Base-by-base conservation (phyloP, 345 rosid genomes). In the Kernera saxatilis region DNA sequence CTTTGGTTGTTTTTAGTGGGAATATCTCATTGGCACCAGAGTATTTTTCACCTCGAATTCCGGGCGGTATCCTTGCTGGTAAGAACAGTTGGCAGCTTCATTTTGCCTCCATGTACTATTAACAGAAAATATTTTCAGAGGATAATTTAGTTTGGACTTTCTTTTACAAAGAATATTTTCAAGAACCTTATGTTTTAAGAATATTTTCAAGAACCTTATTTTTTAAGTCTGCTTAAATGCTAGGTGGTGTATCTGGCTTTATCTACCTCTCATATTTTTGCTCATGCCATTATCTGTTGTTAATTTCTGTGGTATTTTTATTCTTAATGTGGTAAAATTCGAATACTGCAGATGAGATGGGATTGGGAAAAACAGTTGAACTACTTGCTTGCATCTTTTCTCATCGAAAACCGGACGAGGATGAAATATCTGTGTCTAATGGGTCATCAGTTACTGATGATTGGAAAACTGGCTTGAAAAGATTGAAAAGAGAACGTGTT, bases 21-120 rank as follows among this genome's bases (percentile, higher is more conserved):
- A 87, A 74, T 79, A 71, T 93, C 70, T 85, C 96, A n/a, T 60
- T 87, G 78, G 50, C 32, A 8, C 83, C 79, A 19, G 90, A 89
- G 71, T 52, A 76, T 57, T 71, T 82, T 69, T 69, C 91, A 43
- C 78, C 94, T 51, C 64, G 46, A 77, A 82, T 87, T 80, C 79
- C 77, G 9, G 98, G 98, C n/a, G 98, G 97, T 65, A 89, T 93
- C 76, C 97, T 93, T 77, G 98, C 98, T 49, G 97, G 98, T 91
- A 84, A 68, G 85, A 71, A 56, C 44, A 45, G 18, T 69, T 50
- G 33, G 64, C 48, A 46, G 52, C 44, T 59, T 77, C 43, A 5
- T 33, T 39, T 64, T 53, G 10, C 67, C 44, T 66, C 40, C 67
- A 40, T 70, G 27, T 69, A 21, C 14, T 25, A 32, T 35, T 8